Base-by-base conservation (phyloP, 148 eudicot genomes). In the Vaccinium myrtillus region DNA sequence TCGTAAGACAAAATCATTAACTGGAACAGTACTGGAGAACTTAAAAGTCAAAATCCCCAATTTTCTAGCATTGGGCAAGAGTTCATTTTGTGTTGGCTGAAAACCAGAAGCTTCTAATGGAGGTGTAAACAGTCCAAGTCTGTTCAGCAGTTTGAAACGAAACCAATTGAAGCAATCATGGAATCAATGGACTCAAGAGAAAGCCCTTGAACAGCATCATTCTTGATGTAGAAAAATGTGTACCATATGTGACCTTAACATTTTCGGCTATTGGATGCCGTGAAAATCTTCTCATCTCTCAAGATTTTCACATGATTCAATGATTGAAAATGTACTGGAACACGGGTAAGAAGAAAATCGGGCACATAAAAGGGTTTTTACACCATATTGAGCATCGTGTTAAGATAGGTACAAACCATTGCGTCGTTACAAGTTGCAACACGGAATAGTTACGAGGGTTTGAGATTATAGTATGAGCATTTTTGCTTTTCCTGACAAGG, bases 31-130 rank as follows among this genome's bases (percentile, higher is more conserved):
- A 7, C 21, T 12, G n/a, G 49, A 50, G 61, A 53, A 25, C 23
- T 50, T 23, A 11, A 9, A 9, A 59, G 82, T 39, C 70, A 36
- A 58, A 32, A 18, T 25, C n/a, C 36, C 59, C 27, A 25, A 12
- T 53, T 51, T 51, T 78, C 59, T 58, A 27, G 59, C 23, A 54
- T 6, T 56, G 50, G 49, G 51, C 53, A 3, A 36, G 23, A 58
- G 71, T 80, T 61, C 71, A 27, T 61, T 69, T 30, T 13, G 39
- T 25, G 21, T n/a, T 6, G 73, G 82, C 32, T n/a, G 14, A 39
- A 32, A 59, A n/a, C 82, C 23, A 59, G 82, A 80, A 80, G 54
- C 70, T 59, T 80, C 82, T 80, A 43, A 61, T 80, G 82, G 82
- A 80, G 82, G 53, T 39, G 67, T 80, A 18, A 59, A 80, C 71